A percentile compares a stretch with the other conserved stretches of the same genome.
Evolutionary conservation across 345 rosid genomes (phyloP).

Genomic region (Gossypium herbaceum): DNA sequence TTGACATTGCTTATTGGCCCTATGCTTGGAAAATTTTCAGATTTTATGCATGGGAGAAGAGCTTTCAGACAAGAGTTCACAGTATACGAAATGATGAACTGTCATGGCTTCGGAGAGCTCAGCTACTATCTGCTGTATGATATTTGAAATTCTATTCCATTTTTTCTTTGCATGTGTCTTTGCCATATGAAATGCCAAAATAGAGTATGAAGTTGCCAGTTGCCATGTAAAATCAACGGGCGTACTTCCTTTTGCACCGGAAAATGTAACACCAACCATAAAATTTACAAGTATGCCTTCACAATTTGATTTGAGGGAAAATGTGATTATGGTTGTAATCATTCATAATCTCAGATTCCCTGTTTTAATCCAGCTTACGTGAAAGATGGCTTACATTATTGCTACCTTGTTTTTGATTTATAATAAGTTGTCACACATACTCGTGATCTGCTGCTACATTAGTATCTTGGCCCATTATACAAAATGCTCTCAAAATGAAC

Average conservation of each 20-base stretch:
- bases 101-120: constrained; percentile 87
- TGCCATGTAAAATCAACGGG: background rate
- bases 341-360: too few species aligned
- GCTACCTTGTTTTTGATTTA: background rate
- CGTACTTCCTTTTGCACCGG: background rate
- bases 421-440: background rate
- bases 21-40: constrained; percentile 35
- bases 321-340: constrained; percentile 4
- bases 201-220: background rate
- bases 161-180: background rate
- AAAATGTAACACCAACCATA: background rate
- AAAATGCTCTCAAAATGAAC: background rate
- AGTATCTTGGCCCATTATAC: background rate
- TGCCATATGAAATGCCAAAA: background rate
- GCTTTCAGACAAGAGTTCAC: constrained; percentile 76
- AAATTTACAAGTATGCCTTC: background rate
- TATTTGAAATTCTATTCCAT: background rate
- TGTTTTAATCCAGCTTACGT: background rate
- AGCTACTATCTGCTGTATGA: constrained; percentile 75
- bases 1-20: background rate
- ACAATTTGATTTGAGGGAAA: background rate
- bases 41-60: constrained; percentile 95
- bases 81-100: constrained; percentile 69
- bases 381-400: background rate
- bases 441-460: background rate